Evolutionary conservation across 2,329 filamentous ascomycete species (phyloP), one percentile per base, ranked within the genome.

Genomic region (Colletotrichum acutatum): DNA sequence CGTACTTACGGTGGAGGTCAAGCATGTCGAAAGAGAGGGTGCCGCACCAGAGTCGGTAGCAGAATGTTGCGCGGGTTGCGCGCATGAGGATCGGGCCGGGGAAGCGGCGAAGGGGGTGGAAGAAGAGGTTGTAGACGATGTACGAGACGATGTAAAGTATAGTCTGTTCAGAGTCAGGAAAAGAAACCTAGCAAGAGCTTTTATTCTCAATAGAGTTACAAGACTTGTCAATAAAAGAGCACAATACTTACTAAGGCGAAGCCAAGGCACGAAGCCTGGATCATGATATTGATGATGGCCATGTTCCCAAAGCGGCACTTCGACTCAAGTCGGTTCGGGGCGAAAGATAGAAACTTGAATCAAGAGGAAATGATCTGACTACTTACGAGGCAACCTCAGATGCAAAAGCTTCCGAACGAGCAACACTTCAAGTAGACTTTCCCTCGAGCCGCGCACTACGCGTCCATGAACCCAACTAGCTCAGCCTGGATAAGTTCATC

Each of bases 1-100:
- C 86, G 71, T 86, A 86, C 53, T 77, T 74, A 4, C 78, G 70
- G 76, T 86, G 84, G 12, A 75, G 46, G 12, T 61, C 57, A 5
- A 64, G 61, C 34, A 72, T 61, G 32, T 69, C 61, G 12, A 68
- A 72, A 9, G 72, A 32, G 30, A 62, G 30, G 0, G 42, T 72
- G 2, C 74, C 74, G 34, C 56, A 24, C 19, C 53, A 53, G 2
- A 66, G 53, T 24, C 42, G 57, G 42, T 72, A 60, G 22, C 24
- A 59, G 24, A 37, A 65, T 19, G 65, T 53, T 6, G 37, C 52
- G 6, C 66, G 68, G 9, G 72, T 67, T 0, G 68, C 66, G 11
- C 68, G 60, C 53, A 74, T 63, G 4, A 58, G 32, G 12, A 67
- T 30, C 1, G 81, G 81, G 1, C 81, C 81, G 0, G 82, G 81